phyloP scores from a whole-genome alignment of 257 asterid genomes.

The Solanum chiquidenum region DNA sequence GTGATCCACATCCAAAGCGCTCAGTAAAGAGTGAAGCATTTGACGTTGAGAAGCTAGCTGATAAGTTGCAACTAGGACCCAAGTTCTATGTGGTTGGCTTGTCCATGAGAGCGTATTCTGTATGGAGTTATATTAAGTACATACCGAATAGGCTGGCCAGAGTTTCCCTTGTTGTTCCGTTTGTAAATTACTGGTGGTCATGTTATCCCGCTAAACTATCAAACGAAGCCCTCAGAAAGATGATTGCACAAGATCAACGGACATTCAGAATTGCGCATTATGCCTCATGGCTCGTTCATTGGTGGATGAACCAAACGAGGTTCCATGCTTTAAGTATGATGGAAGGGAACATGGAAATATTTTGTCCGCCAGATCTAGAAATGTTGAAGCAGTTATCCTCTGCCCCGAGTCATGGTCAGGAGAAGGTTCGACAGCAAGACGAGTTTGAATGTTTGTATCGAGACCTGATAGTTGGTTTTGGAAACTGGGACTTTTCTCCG shows the following conservation, averaged over 20 bases:
- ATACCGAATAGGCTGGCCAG: slow-evolving; percentile 78
- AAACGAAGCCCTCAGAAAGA: slow-evolving; percentile 18
- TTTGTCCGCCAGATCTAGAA: slow-evolving; percentile 49
- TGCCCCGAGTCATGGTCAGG: slow-evolving; percentile 43
- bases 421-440: slow-evolving; percentile 54
- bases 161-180: slow-evolving; percentile 62
- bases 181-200: slow-evolving; percentile 67
- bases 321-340: slow-evolving; percentile 39
- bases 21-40: slow-evolving; percentile 67
- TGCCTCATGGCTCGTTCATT: slow-evolving; percentile 61
- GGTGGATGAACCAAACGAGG: slow-evolving; percentile 89
- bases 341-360: slow-evolving; percentile 30
- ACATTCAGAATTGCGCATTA: slow-evolving; percentile 51
- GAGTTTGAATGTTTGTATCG: slow-evolving; percentile 47
- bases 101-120: slow-evolving; percentile 63
- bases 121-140: slow-evolving; percentile 59
- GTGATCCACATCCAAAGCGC: slow-evolving; percentile 68
- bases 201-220: slow-evolving; percentile 43
- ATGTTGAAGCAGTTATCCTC: slow-evolving; percentile 28
- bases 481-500: slow-evolving; percentile 60
- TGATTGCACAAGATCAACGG: slow-evolving; percentile 32
- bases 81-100: slow-evolving; percentile 62
- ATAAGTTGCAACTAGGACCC: slow-evolving; percentile 56
- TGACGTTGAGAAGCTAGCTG: slow-evolving; percentile 79
- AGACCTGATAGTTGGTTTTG: slow-evolving; percentile 35